Conservation (phyloP, 768 basidiomycete species). For the Boletales sp. region DNA sequence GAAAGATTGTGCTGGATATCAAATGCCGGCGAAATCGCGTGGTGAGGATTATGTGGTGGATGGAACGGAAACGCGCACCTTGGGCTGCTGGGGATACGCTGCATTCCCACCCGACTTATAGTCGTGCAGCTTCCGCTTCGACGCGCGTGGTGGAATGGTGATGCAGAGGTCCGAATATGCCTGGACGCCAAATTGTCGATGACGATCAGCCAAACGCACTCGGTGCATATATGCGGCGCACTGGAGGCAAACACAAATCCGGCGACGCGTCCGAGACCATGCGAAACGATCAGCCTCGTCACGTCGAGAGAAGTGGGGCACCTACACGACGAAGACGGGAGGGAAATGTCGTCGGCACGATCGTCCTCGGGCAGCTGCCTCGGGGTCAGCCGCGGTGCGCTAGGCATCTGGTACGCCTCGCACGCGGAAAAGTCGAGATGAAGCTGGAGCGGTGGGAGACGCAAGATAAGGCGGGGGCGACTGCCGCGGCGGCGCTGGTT, state of each 20-base stretch:
- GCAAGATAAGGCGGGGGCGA: not conserved
- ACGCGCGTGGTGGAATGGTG: conserved; percentile 16
- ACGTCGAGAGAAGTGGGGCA: too few species aligned
- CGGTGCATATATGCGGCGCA: conserved; percentile 6
- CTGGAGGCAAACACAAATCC: conserved; percentile 13
- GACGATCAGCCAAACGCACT: not conserved
- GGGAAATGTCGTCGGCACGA: not conserved
- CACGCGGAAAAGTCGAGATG: not conserved
- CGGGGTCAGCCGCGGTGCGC: conserved; percentile 25
- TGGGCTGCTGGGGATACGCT: too few species aligned
- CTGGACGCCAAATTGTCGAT: too few species aligned
- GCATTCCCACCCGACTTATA: conserved; percentile 2
- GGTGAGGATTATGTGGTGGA: too few species aligned
- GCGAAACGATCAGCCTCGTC: too few species aligned
- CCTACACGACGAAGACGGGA: too few species aligned
- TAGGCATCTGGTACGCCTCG: conserved; percentile 6
- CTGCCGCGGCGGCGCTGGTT: conserved; percentile 1
- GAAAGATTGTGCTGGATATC: too few species aligned
- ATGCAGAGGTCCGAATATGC: conserved; percentile 22
- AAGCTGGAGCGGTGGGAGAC: conserved; percentile 13
- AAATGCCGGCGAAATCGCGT: too few species aligned
- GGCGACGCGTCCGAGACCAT: conserved; percentile 8
- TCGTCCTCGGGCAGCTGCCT: conserved; percentile 25
- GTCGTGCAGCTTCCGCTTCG: conserved; percentile 25
- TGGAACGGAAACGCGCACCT: too few species aligned